Base-by-base conservation (phyloP, 352 stramenopile species). In the Blastocystis sp. region DNA sequence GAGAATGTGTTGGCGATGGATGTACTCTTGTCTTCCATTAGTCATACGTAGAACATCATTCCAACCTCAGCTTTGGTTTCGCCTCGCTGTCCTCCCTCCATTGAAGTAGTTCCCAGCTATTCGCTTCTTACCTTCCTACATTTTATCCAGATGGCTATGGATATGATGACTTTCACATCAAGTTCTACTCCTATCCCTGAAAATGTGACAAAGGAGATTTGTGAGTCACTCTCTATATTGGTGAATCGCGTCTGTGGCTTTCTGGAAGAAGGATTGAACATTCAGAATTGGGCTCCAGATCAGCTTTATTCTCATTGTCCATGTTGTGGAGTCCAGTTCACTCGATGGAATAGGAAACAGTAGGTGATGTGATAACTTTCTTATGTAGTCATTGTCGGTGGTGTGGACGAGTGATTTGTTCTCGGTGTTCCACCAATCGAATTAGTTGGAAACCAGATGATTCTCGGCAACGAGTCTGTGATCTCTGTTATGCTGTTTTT, bases 1-100 rank as follows among this genome's bases (percentile, higher is more conserved):
- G 65, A 75, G 19, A 75, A 75, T 43, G 65, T 75, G 3, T 27
- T 75, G 27, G 65, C 24, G 29, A 21, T 75, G 32, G 61, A 73
- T 5, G 24, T 46, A 16, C 12, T 7, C 24, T 46, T 46, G 21
- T 27, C 61, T 7, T 12, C 7, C 6, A 21, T 39, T 52, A 29
- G 12, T 27, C 29, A 5, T 16, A 0, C 6, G 2, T 12, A 16
- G 14, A 0, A 32, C 65, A 32, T 43, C 29, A 2, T n/a, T 19
- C 6, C 19, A 35, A 37, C 32, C 24, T 29, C 37, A 19, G n/a
- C n/a, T 73, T n/a, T 29, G 32, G 21, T 73, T 37, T 49, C 61
- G 9, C 24, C 57, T 5, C 12, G 24, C 19, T 21, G 21, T 21
- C 57, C 57, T 66, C 32, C 21, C 24, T 73, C 61, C 7, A 16